A percentile compares a stretch with the other conserved stretches of the same genome.
phyloP scores from a whole-genome alignment of 139 green algal genomes.

The Picochlorum sp. region DNA sequence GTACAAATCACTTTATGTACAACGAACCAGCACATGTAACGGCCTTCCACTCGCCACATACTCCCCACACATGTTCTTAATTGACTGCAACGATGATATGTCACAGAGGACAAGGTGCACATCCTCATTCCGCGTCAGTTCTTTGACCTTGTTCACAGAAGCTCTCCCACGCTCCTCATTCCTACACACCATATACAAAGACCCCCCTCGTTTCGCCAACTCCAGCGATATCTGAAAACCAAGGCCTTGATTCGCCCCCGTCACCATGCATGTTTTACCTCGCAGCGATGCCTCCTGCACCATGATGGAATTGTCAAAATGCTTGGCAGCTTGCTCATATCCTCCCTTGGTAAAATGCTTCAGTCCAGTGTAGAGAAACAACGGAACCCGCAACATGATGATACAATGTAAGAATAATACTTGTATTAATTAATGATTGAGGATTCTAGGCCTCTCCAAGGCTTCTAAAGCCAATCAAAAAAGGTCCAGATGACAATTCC shows the following conservation, averaged over 20 bases:
- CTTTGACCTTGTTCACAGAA: conserved; percentile 31
- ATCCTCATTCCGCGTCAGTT: conserved; percentile 37
- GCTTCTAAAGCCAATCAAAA: no score
- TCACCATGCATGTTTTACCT: conserved; percentile 46
- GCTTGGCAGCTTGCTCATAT: conserved; percentile 27
- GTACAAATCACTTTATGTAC: no score
- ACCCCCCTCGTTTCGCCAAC: conserved; percentile 36
- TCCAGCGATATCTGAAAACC: conserved; percentile 40
- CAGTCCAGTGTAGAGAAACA: conserved; percentile 26
- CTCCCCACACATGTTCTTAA: conserved; percentile 32
- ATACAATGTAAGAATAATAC: neutral
- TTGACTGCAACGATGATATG: conserved; percentile 40
- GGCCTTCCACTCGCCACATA: conserved; percentile 21
- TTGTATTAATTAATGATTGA: no score
- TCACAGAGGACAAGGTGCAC: conserved; percentile 57
- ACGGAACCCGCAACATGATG: conserved; percentile 2
- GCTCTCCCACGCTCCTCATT: conserved; percentile 35
- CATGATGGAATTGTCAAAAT: conserved; percentile 45
- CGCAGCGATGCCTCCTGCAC: conserved; percentile 20
- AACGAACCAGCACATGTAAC: conserved; percentile 41
- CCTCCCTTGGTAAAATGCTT: conserved; percentile 43
- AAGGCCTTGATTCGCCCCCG: conserved; percentile 54
- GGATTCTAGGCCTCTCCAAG: no score
- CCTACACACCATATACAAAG: conserved; percentile 56
- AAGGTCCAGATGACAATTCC: no score